Conservation (phyloP, 177 flowering plant species). For the Tripterygium wilfordii region DNA sequence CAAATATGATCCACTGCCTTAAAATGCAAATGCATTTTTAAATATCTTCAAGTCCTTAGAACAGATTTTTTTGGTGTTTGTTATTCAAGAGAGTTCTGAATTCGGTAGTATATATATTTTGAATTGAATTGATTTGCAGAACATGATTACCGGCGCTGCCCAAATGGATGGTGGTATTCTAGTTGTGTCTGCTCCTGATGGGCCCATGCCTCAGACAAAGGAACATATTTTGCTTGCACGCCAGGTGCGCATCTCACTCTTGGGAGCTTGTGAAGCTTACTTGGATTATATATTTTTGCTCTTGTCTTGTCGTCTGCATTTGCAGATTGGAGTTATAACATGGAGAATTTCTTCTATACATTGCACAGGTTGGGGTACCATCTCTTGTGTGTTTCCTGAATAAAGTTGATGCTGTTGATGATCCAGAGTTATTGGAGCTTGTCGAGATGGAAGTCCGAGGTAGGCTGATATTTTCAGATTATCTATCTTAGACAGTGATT, state of each 20-base stretch:
- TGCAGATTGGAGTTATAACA: background rate
- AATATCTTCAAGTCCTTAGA: no score
- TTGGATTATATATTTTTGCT: background rate
- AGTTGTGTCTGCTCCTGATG: slow-evolving; percentile 96
- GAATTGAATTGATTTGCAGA: slow-evolving; percentile 36
- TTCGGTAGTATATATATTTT: background rate
- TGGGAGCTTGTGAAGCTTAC: background rate
- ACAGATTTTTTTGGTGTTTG: no score
- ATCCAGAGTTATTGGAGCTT: slow-evolving; percentile 88
- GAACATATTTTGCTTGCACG: slow-evolving; percentile 97
- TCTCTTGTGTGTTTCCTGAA: slow-evolving; percentile 91
- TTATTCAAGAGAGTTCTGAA: background rate
- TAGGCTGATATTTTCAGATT: no score
- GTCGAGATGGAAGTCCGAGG: slow-evolving; percentile 99
- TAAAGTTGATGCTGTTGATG: slow-evolving; percentile 94
- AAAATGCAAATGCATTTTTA: no score
- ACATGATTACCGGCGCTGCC: slow-evolving; percentile 99
- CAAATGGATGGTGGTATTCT: slow-evolving; percentile 99
- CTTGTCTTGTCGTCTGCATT: background rate
- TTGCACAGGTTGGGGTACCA: slow-evolving; percentile 87
- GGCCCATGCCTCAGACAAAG: slow-evolving; percentile 98
- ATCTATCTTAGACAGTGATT: background rate
- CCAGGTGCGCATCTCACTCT: slow-evolving; percentile 44
- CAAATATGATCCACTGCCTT: no score
- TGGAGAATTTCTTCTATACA: background rate